phyloP scores from a whole-genome alignment of 169 alveolate genomes.

The Perkinsus marinus region DNA sequence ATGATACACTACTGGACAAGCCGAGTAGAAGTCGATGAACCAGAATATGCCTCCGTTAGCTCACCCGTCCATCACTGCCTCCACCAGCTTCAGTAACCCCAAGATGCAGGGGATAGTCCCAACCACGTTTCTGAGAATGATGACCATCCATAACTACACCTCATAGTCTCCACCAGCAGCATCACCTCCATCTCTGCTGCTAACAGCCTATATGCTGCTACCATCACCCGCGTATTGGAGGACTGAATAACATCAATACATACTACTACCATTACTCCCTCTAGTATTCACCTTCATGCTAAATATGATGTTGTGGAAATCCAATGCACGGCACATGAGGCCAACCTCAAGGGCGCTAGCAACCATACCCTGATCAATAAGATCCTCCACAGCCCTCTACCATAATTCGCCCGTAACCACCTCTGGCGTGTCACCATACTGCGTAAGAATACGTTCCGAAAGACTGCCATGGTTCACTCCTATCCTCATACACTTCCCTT shows the following conservation, averaged over 20 bases:
- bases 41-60: too few species aligned
- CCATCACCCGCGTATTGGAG: constrained; percentile 54
- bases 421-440: constrained; percentile 59
- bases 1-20: too few species aligned
- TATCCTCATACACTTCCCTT: neutral
- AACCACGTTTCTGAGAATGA: constrained; percentile 23
- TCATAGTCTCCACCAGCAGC: neutral
- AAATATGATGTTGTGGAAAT: constrained; percentile 47
- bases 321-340: constrained; percentile 41
- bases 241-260: constrained; percentile 34
- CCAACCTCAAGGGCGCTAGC: constrained; percentile 62
- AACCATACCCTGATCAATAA: constrained; percentile 45
- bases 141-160: neutral
- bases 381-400: neutral
- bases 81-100: constrained; percentile 75
- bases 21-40: too few species aligned
- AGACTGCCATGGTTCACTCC: constrained; percentile 21
- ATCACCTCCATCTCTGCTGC: constrained; percentile 30
- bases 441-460: constrained; percentile 50
- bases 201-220: constrained; percentile 53
- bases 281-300: constrained; percentile 33
- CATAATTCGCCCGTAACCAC: neutral
- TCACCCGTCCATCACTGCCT: constrained; percentile 24
- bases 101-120: constrained; percentile 54
- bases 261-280: neutral